Conservation (phyloP, 2,329 filamentous ascomycete species). For the Alternaria hordeiaustralica region DNA sequence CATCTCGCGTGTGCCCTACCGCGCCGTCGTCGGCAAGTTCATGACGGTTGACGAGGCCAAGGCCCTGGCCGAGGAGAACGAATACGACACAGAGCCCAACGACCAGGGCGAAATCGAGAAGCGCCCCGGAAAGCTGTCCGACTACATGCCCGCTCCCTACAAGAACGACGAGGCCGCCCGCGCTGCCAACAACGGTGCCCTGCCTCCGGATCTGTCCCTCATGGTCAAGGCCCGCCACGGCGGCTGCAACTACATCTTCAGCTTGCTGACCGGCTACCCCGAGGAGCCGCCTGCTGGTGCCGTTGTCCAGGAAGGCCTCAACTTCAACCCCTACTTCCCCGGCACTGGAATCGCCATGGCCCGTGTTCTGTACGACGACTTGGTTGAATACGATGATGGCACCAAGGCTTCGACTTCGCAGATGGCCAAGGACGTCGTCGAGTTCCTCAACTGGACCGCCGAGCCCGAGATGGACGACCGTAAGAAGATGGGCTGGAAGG, state of each 20-base stretch:
- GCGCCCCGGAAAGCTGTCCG: constrained; percentile 96
- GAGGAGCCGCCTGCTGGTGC: constrained; percentile 94
- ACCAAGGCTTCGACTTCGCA: constrained; percentile 94
- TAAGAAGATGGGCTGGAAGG: constrained; percentile 99
- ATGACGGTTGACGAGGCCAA: constrained; percentile 99
- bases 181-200: constrained; percentile 96
- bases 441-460: constrained; percentile 99
- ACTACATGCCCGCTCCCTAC: constrained; percentile 94
- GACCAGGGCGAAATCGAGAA: constrained; percentile 98
- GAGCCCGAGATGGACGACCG: constrained; percentile 99
- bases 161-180: constrained; percentile 99
- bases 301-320: constrained; percentile 83
- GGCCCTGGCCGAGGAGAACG: constrained; percentile 94
- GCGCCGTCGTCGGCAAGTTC: constrained; percentile 84
- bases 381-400: constrained; percentile 97
- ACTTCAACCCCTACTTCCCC: constrained; percentile 99
- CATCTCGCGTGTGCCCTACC: constrained; percentile 91
- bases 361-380: constrained; percentile 94
- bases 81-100: constrained; percentile 98
- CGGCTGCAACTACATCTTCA: constrained; percentile 99
- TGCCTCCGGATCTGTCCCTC: constrained; percentile 95
- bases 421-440: constrained; percentile 99
- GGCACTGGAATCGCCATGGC: constrained; percentile 99
- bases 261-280: constrained; percentile 93
- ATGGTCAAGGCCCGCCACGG: constrained; percentile 98